Evolutionary conservation across 495 filamentous ascomycete species (phyloP).

Genomic region (Arthonia radiata): DNA sequence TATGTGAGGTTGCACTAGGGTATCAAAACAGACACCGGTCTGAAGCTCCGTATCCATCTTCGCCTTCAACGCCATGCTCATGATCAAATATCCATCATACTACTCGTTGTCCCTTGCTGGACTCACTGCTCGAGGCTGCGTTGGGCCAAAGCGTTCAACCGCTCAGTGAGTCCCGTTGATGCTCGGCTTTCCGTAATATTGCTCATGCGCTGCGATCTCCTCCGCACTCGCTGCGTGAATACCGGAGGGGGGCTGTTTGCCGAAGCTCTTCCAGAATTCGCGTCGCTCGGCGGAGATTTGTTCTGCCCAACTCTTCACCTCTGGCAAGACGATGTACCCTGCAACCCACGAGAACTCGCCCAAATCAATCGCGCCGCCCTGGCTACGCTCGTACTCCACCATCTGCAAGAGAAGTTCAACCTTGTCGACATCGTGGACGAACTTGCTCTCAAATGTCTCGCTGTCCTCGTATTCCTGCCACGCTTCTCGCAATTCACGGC

Average conservation of each 20-base stretch:
- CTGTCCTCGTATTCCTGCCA: conserved; percentile 90
- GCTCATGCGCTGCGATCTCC: too few species aligned
- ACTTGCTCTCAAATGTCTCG: conserved; percentile 56
- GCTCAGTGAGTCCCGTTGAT: too few species aligned
- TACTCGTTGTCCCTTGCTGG: too few species aligned
- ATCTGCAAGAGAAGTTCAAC: conserved; percentile 85
- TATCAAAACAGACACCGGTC: too few species aligned
- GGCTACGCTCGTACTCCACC: conserved; percentile 75
- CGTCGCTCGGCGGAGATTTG: conserved; percentile 54
- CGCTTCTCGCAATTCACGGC: conserved; percentile 40
- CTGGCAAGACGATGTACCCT: conserved; percentile 40
- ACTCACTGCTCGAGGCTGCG: too few species aligned
- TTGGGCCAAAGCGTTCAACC: too few species aligned
- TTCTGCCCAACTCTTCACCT: conserved; percentile 56
- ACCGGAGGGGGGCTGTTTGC: conserved; percentile 6
- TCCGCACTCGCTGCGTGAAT: too few species aligned
- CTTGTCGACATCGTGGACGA: conserved; percentile 94
- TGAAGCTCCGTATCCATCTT: too few species aligned
- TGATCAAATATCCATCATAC: too few species aligned
- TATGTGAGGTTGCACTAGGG: too few species aligned
- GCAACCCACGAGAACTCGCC: conserved; percentile 65
- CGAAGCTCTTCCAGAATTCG: conserved; percentile 35
- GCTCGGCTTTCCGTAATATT: too few species aligned
- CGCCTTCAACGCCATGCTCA: conserved; percentile 69
- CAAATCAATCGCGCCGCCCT: conserved; percentile 39